Evolutionary conservation across 805 yeast genomes (phyloP), one percentile per base, ranked within the genome.

Genomic region (Vanderwaltozyma yarrowii): DNA sequence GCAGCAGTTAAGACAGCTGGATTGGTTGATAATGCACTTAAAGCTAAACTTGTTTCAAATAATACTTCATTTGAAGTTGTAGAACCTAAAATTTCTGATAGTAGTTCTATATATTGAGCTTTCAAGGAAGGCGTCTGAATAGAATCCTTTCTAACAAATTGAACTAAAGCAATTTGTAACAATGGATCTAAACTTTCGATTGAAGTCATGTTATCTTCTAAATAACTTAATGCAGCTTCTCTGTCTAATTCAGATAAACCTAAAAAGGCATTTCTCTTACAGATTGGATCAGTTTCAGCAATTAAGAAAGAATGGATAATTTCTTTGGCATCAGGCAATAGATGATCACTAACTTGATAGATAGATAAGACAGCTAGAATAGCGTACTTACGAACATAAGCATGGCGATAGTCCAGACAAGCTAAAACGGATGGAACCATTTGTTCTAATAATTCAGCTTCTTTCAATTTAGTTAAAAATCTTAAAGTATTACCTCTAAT

Each of bases 311-410:
- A 73, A 46, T 70, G 67, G 47, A 89, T 70, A 45, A 89, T 71
- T 48, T 84, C 94, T 37, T 87, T 80, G n/a, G 96, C 95, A 65
- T 94, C 98, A 6, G 98, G 98, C 33, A 85, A 73, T 57, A 92
- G 73, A 63, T 83, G 89, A 30, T 82, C 87, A 25, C 94, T 78
- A 37, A 81, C 88, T 56, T 78, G 71, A 61, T 74, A 82, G 50
- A 92, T 84, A 18, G 94, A 78, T 51, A 73, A 75, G 42, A 92
- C 76, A 30, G 97, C 95, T 62, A 89, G 80, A 17, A 86, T 88
- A 6, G 98, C 98, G 58, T 92, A 89, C 62, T 92, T 92, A 59
- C 99, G 80, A 45, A 92, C 98, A 56, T 94, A 92, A 9, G 97
- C 95, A 63, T 92, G 97, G 50, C 98, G 81, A 64, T 92, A 96